Conservation (phyloP, 2,329 filamentous ascomycete species). For the Waltergamsia citrina region DNA sequence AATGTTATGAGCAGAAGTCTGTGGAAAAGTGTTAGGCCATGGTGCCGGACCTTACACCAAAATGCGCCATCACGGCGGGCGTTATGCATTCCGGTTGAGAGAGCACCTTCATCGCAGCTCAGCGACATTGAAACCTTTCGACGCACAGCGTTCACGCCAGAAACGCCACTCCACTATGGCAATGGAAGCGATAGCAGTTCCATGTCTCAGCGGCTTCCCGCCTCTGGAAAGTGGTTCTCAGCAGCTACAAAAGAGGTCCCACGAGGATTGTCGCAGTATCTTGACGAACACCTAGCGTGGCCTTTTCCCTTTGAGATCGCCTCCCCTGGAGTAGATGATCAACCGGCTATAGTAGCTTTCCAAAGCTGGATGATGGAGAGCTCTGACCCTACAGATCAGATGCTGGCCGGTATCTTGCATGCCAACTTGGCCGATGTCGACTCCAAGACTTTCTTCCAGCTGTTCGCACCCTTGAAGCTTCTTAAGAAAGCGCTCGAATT, state of each 20-base stretch:
- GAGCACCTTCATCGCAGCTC: neutral
- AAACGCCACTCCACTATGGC: constrained; percentile 39
- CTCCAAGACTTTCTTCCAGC: constrained; percentile 37
- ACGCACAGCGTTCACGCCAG: constrained; percentile 38
- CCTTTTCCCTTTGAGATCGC: constrained; percentile 30
- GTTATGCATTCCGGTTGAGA: too few species aligned
- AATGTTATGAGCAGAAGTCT: too few species aligned
- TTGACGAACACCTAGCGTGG: constrained; percentile 17
- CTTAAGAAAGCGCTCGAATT: constrained; percentile 49
- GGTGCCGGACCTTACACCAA: too few species aligned
- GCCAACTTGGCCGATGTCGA: constrained; percentile 12
- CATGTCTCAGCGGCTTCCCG: constrained; percentile 29
- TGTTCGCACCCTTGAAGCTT: constrained; percentile 53
- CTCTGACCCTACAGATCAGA: constrained; percentile 15
- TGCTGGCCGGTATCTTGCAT: constrained; percentile 19
- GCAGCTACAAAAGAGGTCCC: neutral
- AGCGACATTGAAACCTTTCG: constrained; percentile 36
- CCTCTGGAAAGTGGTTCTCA: constrained; percentile 50
- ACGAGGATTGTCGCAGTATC: constrained; percentile 8
- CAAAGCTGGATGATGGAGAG: constrained; percentile 15
- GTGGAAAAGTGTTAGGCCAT: too few species aligned
- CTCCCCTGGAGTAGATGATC: constrained; percentile 10
- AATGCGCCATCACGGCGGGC: too few species aligned
- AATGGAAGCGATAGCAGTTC: constrained; percentile 34
- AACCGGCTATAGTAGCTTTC: constrained; percentile 13